Percentiles rank a stretch among this genome's conserved stretches.
Evolutionary conservation across 2,329 filamentous ascomycete species (phyloP).

Genomic region (Cyclaneusma minus): DNA sequence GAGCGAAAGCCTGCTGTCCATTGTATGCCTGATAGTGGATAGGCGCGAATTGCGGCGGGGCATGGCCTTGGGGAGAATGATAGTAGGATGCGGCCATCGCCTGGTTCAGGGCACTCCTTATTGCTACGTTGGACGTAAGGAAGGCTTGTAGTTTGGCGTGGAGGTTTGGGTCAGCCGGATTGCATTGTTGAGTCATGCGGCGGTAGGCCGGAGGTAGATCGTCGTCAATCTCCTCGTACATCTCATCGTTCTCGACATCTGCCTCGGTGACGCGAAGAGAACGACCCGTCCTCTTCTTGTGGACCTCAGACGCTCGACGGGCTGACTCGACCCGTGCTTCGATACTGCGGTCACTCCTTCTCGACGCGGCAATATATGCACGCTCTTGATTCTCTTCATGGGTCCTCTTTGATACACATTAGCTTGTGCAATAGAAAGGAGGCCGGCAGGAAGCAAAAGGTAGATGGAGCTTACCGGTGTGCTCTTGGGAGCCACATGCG

Average conservation of each 20-base stretch:
- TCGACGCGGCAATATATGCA: constrained; percentile 83
- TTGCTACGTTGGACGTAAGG: constrained; percentile 39
- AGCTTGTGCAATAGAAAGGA: too few species aligned
- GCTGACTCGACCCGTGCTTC: constrained; percentile 84
- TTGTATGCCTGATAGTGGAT: too few species aligned
- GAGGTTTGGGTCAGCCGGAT: constrained; percentile 9
- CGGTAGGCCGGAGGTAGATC: constrained; percentile 54
- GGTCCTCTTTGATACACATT: too few species aligned
- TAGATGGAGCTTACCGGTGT: too few species aligned
- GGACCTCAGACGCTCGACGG: constrained; percentile 74
- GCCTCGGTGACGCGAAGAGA: constrained; percentile 68
- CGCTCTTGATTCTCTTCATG: constrained; percentile 75
- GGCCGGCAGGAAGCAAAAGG: too few species aligned
- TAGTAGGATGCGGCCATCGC: constrained; percentile 25
- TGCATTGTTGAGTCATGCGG: constrained; percentile 43
- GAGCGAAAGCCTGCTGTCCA: too few species aligned
- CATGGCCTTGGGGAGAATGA: too few species aligned
- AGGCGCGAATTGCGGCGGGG: too few species aligned
- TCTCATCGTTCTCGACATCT: constrained; percentile 80
- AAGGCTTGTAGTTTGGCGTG: constrained; percentile 24
- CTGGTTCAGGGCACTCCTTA: constrained; percentile 31
- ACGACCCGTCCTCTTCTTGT: constrained; percentile 75
- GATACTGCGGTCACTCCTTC: constrained; percentile 70
- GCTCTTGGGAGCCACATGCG: too few species aligned
- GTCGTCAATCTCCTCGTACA: constrained; percentile 93